Evolutionary conservation across 1,139 yeast species (phyloP), one percentile per base, ranked within the genome.

Genomic region (Debaryomyces udenii): DNA sequence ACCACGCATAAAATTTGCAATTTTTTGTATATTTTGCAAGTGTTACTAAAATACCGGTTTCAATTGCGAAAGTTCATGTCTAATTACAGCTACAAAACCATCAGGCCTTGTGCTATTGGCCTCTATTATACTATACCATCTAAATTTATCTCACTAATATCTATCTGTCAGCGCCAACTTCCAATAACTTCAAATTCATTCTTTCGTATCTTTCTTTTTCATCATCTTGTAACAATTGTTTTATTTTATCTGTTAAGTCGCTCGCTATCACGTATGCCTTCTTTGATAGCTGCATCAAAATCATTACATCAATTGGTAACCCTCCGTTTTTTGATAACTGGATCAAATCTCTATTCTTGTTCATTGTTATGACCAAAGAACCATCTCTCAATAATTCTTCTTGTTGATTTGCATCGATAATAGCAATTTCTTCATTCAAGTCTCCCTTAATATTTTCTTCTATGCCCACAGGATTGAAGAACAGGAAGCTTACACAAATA

Each of bases 281-380:
- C 45, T 78, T 77, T 29, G 88, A 78, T 57, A 95, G 83, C 31
- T 82, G 80, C 68, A 90, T 70, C 41, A 93, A 66, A 27, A 78
- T 69, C 35, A 76, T 59, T 0, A 95, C 90, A 52, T 89, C 93
- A 50, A 93, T 80, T 2, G 95, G 86, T 36, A 88, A 70, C 0
- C 98, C 97, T 37, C 99, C 99, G 32, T 90, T 86, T 56, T 93
- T 93, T 37, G 87, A 78, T 31, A 94, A 73, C 61, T 93, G 99
- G 40, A 96, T 89, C 14, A 93, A 70, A 56, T 93, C 99, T 51
- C 94, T 76, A 61, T 91, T 93, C 54, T 87, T 88, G 62, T 93
- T 93, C 45, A 91, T 66, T 0, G 99, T 90, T 20, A 93, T 81
- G 2, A 95, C 87, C 62, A 93, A 71, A 10, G 79, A 78, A 23